phyloP scores from a whole-genome alignment of 2,329 filamentous ascomycete genomes.

The Simplicillium aogashimaense region DNA sequence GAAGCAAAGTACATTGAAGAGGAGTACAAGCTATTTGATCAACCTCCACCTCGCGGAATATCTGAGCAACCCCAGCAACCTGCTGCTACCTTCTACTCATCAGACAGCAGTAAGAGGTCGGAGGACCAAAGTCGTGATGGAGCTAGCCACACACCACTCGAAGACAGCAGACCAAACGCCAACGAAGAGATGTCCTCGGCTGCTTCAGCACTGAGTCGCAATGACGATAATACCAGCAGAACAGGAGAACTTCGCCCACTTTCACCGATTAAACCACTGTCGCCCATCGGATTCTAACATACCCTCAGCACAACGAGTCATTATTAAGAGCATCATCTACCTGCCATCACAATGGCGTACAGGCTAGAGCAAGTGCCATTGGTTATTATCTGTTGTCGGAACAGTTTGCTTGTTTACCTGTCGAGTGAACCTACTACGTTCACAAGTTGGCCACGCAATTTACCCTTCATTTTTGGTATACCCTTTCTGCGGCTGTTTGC shows the following conservation, averaged over 20 bases:
- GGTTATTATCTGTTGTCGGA: too few species aligned
- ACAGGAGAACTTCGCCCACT: slow-evolving; percentile 43
- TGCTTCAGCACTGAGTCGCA: too few species aligned
- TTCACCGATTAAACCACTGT: slow-evolving; percentile 58
- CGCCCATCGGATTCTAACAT: slow-evolving; percentile 46
- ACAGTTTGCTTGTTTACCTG: too few species aligned
- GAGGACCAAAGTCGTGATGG: slow-evolving; percentile 10
- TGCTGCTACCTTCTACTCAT: slow-evolving; percentile 15
- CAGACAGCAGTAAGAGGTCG: slow-evolving; percentile 51
- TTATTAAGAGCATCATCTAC: too few species aligned
- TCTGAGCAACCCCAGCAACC: slow-evolving; percentile 20
- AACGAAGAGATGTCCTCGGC: not conserved
- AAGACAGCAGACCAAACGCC: slow-evolving; percentile 1
- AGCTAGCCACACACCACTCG: not conserved
- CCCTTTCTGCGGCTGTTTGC: too few species aligned
- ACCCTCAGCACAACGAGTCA: not conserved
- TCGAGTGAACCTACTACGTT: too few species aligned
- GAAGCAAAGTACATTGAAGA: slow-evolving; percentile 71
- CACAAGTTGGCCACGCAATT: too few species aligned
- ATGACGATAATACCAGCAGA: not conserved
- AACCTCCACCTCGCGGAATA: slow-evolving; percentile 43
- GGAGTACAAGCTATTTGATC: slow-evolving; percentile 52
- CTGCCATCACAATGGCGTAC: too few species aligned
- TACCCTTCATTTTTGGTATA: too few species aligned
- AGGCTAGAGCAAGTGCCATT: too few species aligned